Percentiles rank a stretch among this genome's conserved stretches.
These are phyloP conservation scores for Chrysophaeum taylorii DNA, from an alignment of 352 stramenopile species.

Conservation along the genomic window DNA sequence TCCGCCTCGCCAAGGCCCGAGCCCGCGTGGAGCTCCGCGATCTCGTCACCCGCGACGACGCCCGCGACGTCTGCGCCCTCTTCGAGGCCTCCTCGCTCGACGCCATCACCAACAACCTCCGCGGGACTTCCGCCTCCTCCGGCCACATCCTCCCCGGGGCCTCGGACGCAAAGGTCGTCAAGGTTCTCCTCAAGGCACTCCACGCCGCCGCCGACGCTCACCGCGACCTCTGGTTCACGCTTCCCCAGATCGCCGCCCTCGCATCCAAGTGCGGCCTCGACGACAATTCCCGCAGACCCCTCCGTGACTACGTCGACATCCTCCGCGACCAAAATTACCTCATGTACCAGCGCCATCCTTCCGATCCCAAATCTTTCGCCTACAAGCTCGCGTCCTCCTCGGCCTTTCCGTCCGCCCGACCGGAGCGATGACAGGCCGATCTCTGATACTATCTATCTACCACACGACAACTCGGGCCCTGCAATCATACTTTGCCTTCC, in stretches of 20 bases:
- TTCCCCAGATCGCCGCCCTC: background rate
- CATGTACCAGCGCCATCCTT: conserved; percentile 1
- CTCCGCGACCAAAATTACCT: conserved; percentile 12
- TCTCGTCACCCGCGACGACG: conserved; percentile 79
- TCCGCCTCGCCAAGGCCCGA: conserved; percentile 63
- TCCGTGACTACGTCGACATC: background rate
- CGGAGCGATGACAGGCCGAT: no score
- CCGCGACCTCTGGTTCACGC: background rate
- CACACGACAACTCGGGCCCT: no score
- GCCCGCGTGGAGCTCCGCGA: conserved; percentile 85
- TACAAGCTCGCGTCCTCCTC: no score
- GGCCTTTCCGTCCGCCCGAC: no score
- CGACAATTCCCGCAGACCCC: background rate
- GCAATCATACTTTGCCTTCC: no score
- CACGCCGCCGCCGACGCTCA: background rate
- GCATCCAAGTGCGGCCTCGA: background rate
- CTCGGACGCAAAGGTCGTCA: background rate
- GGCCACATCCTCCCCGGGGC: no score
- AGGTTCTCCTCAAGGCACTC: background rate
- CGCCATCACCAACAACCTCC: conserved; percentile 69
- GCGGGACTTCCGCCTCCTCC: no score
- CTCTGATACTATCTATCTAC: no score
- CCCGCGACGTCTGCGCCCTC: conserved; percentile 88
- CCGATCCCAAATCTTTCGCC: no score
- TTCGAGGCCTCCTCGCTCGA: conserved; percentile 83